A percentile compares a stretch with the other conserved stretches of the same genome.
These are phyloP conservation scores for Boletus patriciae DNA, from an alignment of 768 basidiomycete species.

Conservation along the genomic window DNA sequence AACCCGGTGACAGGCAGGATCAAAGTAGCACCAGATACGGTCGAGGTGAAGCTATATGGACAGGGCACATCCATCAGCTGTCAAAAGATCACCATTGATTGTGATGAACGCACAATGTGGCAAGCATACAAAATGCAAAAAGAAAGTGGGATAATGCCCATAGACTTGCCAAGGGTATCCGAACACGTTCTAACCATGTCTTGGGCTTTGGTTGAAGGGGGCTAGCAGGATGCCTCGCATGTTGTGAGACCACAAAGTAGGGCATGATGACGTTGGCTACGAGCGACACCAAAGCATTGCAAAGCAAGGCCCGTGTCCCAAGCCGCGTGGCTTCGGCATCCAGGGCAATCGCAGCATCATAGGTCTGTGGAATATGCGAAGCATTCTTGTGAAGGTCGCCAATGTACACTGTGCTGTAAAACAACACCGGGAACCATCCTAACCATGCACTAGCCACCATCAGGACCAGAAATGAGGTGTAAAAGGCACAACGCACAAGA, in stretches of 20 bases:
- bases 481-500: constrained; percentile 56
- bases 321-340: constrained; percentile 76
- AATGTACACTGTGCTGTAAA: constrained; percentile 85
- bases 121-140: constrained; percentile 76
- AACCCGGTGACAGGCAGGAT: constrained; percentile 82
- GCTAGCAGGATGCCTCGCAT: constrained; percentile 9
- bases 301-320: constrained; percentile 83
- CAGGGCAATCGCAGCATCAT: constrained; percentile 36
- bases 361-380: constrained; percentile 31
- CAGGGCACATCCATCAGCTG: background rate
- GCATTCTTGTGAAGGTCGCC: constrained; percentile 59
- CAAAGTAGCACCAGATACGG: constrained; percentile 67
- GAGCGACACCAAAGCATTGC: constrained; percentile 69
- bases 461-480: background rate
- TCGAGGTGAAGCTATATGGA: constrained; percentile 61
- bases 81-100: constrained; percentile 15
- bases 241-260: constrained; percentile 46
- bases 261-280: constrained; percentile 70
- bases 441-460: constrained; percentile 64
- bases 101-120: constrained; percentile 69
- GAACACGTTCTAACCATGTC: constrained; percentile 43
- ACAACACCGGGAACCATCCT: constrained; percentile 91
- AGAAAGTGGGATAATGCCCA: constrained; percentile 80
- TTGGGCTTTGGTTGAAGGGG: constrained; percentile 19
- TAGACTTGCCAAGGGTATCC: constrained; percentile 62